These are phyloP conservation scores for Tolypocladium paradoxum DNA, from an alignment of 2,329 filamentous ascomycete species.

Conservation along the genomic window DNA sequence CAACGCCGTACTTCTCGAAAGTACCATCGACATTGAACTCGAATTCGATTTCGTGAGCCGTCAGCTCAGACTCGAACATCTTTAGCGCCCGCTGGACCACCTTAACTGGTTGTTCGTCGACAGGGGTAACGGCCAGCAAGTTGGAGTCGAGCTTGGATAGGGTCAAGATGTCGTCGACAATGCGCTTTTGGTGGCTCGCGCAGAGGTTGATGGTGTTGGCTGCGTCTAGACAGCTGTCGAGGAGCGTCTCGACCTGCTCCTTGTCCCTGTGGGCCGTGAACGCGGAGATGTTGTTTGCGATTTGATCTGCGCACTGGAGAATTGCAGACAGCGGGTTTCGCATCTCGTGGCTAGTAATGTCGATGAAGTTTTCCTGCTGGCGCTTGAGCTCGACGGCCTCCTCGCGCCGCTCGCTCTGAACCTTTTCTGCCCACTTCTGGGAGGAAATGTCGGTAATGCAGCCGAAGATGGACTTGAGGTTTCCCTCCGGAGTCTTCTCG, in stretches of 20 bases:
- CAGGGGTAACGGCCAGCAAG: constrained; percentile 58
- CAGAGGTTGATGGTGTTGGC: constrained; percentile 75
- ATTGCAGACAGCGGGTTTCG: constrained; percentile 66
- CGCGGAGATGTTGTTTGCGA: constrained; percentile 38
- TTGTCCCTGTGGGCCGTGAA: constrained; percentile 26
- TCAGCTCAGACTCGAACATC: constrained; percentile 70
- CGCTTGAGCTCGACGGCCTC: constrained; percentile 74
- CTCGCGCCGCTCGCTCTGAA: constrained; percentile 66
- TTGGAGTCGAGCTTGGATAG: constrained; percentile 62
- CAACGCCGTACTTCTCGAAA: constrained; percentile 51
- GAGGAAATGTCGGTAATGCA: constrained; percentile 78
- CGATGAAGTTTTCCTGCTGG: constrained; percentile 61
- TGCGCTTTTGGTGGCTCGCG: constrained; percentile 66
- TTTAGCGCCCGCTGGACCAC: constrained; percentile 60
- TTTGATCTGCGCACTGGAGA: constrained; percentile 67
- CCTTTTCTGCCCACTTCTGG: constrained; percentile 74
- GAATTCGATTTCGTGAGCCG: constrained; percentile 61
- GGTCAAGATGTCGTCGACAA: constrained; percentile 57
- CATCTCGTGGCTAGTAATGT: constrained; percentile 67
- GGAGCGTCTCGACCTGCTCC: constrained; percentile 34
- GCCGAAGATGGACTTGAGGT: constrained; percentile 65
- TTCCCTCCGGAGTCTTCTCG: constrained; percentile 52
- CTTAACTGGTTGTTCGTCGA: constrained; percentile 56
- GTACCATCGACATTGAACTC: constrained; percentile 58
- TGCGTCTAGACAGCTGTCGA: constrained; percentile 55